Evolutionary conservation across 495 filamentous ascomycete genomes (phyloP).

Genomic region (Penicillium coprophilum): DNA sequence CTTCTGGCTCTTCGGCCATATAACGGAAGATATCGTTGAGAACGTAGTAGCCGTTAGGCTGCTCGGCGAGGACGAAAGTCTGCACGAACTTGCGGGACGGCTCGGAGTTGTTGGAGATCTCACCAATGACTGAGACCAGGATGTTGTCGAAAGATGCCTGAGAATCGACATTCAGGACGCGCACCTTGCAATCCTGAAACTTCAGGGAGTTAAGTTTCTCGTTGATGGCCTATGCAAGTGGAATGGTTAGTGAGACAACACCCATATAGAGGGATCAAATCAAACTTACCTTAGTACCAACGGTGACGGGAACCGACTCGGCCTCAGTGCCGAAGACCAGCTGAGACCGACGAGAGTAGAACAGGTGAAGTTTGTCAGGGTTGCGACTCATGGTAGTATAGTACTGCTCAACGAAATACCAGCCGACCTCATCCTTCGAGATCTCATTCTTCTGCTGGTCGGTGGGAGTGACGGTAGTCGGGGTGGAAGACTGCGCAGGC

Average conservation of each 20-base stretch:
- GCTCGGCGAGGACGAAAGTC: slow-evolving; percentile 96
- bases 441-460: slow-evolving; percentile 47
- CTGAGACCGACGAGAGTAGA: slow-evolving; percentile 80
- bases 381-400: slow-evolving; percentile 94
- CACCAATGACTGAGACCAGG: slow-evolving; percentile 94
- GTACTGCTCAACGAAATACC: slow-evolving; percentile 99
- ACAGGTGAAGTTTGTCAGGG: slow-evolving; percentile 89
- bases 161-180: slow-evolving; percentile 95
- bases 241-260: slow-evolving; percentile 3
- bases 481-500: slow-evolving; percentile 46
- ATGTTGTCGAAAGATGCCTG: slow-evolving; percentile 91
- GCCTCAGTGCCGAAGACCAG: slow-evolving; percentile 84
- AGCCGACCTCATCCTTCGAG: slow-evolving; percentile 88
- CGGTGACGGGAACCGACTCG: slow-evolving; percentile 75
- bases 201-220: slow-evolving; percentile 89
- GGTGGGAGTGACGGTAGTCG: slow-evolving; percentile 40
- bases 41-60: slow-evolving; percentile 96
- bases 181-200: slow-evolving; percentile 97
- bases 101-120: slow-evolving; percentile 89
- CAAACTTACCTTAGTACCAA: slow-evolving; percentile 76
- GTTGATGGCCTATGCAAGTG: slow-evolving; percentile 69
- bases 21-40: slow-evolving; percentile 97
- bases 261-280: neutral
- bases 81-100: slow-evolving; percentile 94
- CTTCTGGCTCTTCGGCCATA: slow-evolving; percentile 70